Evolutionary conservation across 78 protist genomes (phyloP), one percentile per base, ranked within the genome.

Genomic region (Planoprotostelium fungivorum): DNA sequence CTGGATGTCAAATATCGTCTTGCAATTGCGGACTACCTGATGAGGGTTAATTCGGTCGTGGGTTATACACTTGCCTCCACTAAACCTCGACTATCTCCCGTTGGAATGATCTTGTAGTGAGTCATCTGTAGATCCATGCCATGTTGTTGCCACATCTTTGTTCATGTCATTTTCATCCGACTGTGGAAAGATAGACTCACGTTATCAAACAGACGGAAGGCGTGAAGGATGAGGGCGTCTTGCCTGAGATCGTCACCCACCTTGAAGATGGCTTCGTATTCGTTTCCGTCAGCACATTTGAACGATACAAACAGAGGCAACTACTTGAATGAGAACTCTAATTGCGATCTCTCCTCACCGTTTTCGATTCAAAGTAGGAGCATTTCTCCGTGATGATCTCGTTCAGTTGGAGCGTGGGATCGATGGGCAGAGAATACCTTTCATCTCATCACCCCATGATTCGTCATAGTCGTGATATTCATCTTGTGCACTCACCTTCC

Each of bases 241-340:
- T 97, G 99, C 28, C 99, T 85, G 38, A 97, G 38, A 87, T 97
- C 99, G 89, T 97, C 99, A 28, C 98, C 99, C 10, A 84, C 38
- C 87, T 98, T 98, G 89, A 93, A 96, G 84, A 98, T 98, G 73
- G 96, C 84, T 88, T 90, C 83, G 84, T 94, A 91, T 35, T 91
- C 95, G 35, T 31, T 93, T 10, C 90, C 92, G n/a, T 84, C 73
- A 16, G 16, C 73, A 16, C 73, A 51, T 51, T 51, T 51, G 31
- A 51, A 51, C 16, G 73, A 25, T 5, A 51, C 73, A 16, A 51
- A 51, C 16, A 51, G 16, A 5, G 73, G 73, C 16, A 51, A 51
- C 73, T 51, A 16, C 16, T 5, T 25, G 73, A 51, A 25, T 51
- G 31, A 51, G 16, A 51, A 25, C 16, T 51, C 31, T 25, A 51